Evolutionary conservation across 2,329 filamentous ascomycete genomes (phyloP).

Genomic region (Clonostachys byssicola): DNA sequence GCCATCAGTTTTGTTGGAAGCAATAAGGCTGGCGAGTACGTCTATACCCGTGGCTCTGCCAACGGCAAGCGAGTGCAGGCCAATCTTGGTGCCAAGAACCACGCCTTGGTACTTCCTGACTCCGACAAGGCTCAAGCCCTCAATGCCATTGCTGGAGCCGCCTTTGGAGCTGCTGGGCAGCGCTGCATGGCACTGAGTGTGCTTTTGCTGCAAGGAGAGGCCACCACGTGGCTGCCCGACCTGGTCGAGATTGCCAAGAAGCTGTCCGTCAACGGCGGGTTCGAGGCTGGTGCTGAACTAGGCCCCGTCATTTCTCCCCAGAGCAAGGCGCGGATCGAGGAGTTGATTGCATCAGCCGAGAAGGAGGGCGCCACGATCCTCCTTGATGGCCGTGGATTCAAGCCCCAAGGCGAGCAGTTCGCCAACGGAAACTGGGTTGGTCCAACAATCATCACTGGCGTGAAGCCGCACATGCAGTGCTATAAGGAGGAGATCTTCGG

Average conservation of each 20-base stretch:
- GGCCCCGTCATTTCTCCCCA: constrained; percentile 71
- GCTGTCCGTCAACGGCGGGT: constrained; percentile 68
- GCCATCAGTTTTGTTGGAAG: constrained; percentile 73
- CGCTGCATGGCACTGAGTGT: constrained; percentile 66
- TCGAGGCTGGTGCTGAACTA: constrained; percentile 68
- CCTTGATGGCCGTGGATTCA: constrained; percentile 67
- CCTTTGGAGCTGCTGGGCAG: constrained; percentile 65
- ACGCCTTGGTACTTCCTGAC: constrained; percentile 71
- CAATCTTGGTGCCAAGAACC: constrained; percentile 78
- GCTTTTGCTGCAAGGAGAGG: constrained; percentile 64
- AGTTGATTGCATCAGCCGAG: constrained; percentile 47
- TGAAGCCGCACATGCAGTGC: constrained; percentile 47
- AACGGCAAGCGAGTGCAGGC: constrained; percentile 78
- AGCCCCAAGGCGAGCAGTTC: constrained; percentile 57
- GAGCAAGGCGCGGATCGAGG: constrained; percentile 68
- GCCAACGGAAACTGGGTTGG: constrained; percentile 75
- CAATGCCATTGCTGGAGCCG: constrained; percentile 65
- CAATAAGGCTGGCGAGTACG: constrained; percentile 81
- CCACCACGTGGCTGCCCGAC: constrained; percentile 69
- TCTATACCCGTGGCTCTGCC: constrained; percentile 67
- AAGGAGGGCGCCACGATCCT: constrained; percentile 47
- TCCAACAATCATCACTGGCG: constrained; percentile 40
- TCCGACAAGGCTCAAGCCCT: constrained; percentile 78
- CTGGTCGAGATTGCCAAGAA: constrained; percentile 66
- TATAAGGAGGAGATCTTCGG: constrained; percentile 85